Conservation (phyloP, 768 basidiomycete genomes). For the Gelatoporia subvermispora region DNA sequence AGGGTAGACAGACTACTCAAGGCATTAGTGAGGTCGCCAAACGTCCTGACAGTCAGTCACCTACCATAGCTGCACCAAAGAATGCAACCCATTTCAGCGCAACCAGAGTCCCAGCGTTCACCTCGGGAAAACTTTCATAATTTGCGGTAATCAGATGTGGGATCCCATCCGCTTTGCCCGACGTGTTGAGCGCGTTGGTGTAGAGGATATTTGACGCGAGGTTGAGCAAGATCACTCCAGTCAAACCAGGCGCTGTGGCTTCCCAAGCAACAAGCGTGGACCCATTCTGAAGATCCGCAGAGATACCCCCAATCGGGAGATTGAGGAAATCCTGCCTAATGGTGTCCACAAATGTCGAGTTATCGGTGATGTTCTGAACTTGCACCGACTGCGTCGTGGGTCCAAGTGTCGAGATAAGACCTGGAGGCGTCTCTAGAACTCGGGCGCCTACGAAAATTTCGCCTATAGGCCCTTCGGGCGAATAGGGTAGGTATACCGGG, state of each 20-base stretch:
- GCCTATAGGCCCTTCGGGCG: constrained; percentile 29
- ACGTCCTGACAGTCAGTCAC: constrained; percentile 10
- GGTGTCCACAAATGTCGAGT: constrained; percentile 52
- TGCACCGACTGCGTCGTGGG: constrained; percentile 29
- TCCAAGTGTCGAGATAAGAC: constrained; percentile 44
- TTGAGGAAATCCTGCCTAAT: constrained; percentile 49
- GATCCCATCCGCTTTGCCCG: constrained; percentile 31
- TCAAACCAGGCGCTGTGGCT: constrained; percentile 52
- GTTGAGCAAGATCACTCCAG: constrained; percentile 61
- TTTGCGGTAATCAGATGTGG: constrained; percentile 54
- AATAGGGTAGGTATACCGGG: constrained; percentile 53
- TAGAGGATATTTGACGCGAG: constrained; percentile 63
- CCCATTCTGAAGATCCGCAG: constrained; percentile 46
- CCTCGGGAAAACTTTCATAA: constrained; percentile 53
- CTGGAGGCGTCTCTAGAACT: constrained; percentile 51
- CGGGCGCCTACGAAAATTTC: constrained; percentile 27
- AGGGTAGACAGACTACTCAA: constrained; percentile 61
- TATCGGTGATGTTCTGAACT: constrained; percentile 44
- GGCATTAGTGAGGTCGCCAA: background rate
- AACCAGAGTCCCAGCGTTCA: constrained; percentile 50
- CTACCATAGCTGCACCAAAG: constrained; percentile 68
- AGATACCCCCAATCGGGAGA: constrained; percentile 64
- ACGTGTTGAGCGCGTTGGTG: constrained; percentile 53
- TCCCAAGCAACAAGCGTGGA: constrained; percentile 68
- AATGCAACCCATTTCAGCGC: constrained; percentile 74